phyloP scores from a whole-genome alignment of 1,284 basidiomycete species.

The Sporisorium graminicola region DNA sequence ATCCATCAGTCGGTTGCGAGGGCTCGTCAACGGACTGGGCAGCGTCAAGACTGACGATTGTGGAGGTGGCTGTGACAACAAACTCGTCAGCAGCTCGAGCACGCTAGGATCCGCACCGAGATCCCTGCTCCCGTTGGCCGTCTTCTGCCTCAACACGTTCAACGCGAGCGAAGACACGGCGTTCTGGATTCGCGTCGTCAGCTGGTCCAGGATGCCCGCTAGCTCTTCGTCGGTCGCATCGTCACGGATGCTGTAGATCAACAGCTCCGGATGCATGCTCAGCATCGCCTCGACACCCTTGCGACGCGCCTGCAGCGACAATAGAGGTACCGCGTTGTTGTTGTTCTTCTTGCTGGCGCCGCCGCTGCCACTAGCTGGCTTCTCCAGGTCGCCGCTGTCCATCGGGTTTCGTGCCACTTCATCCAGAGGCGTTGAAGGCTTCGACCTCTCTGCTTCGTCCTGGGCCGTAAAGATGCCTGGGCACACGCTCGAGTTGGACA shows the following conservation, averaged over 20 bases:
- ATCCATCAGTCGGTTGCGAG: constrained; percentile 31
- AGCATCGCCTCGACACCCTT: constrained; percentile 59
- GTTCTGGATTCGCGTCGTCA: constrained; percentile 66
- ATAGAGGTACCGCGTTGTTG: constrained; percentile 4
- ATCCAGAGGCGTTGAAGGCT: constrained; percentile 37
- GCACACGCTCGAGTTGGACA: constrained; percentile 77
- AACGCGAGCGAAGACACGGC: constrained; percentile 50
- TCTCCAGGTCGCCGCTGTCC: constrained; percentile 9
- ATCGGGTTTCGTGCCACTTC: constrained; percentile 27
- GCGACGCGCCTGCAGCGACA: constrained; percentile 48
- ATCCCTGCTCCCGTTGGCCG: constrained; percentile 21
- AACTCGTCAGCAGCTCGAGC: constrained; percentile 31
- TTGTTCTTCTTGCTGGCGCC: not conserved
- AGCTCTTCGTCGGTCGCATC: constrained; percentile 68
- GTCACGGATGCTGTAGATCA: constrained; percentile 63
- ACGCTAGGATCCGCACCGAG: constrained; percentile 19
- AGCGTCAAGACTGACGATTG: not conserved
- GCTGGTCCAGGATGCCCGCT: constrained; percentile 58
- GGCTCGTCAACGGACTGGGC: constrained; percentile 28
- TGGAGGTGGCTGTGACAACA: constrained; percentile 25
- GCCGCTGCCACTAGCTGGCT: not conserved
- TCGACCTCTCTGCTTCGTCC: constrained; percentile 33
- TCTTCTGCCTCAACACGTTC: constrained; percentile 35
- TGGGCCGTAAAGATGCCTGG: constrained; percentile 59
- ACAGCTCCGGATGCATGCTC: constrained; percentile 59